Evolutionary conservation across 306 rosid species (phyloP), one percentile per base, ranked within the genome.

Genomic region (Prunus kanzakura): DNA sequence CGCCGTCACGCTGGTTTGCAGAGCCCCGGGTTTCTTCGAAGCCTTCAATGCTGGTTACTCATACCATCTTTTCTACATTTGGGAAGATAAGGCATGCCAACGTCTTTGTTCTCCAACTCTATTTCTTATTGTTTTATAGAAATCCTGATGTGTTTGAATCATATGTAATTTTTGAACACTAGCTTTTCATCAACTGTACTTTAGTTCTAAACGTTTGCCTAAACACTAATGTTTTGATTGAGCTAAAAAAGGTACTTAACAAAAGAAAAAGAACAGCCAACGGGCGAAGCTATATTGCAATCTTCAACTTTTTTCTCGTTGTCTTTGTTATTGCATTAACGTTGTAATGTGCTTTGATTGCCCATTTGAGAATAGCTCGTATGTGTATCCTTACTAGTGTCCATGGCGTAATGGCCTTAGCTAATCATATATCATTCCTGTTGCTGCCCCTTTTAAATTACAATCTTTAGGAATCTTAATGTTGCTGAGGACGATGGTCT

Each of bases 21-120:
- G 98, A 95, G 84, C 96, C 97, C 0, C 76, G 91, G 73, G 97
- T 95, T 85, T 95, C 97, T 16, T 95, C 98, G 1, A 92, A 95
- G 86, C 96, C 96, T 78, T 95, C 98, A 52, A 85, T 90, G 95
- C 88, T 95, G 52, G 98, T 95, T 32, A 90, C 96, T 5, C 98
- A 92, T 76, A 90, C 98, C 71, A 95, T 95, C 61, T 95, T 95
- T 70, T 90, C 97, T 2, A 85, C 93, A 25, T 92, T 95, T 76
- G 98, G 98, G 64, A 88, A 81, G 73, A 95, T 95, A 86, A 92
- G 96, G 98, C 78, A 81, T 64, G 81, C 15, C 73, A 61, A 16
- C 86, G 3, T 46, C 19, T 57, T 56, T 66, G 70, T 41, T 22
- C 55, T 60, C 6, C 58, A 13, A n/a, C 25, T 63, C 30, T 54